Percentiles rank a stretch among this genome's conserved stretches.
These are phyloP conservation scores for Fraxinus velutina DNA, from an alignment of 305 asterid species.

Conservation along the genomic window DNA sequence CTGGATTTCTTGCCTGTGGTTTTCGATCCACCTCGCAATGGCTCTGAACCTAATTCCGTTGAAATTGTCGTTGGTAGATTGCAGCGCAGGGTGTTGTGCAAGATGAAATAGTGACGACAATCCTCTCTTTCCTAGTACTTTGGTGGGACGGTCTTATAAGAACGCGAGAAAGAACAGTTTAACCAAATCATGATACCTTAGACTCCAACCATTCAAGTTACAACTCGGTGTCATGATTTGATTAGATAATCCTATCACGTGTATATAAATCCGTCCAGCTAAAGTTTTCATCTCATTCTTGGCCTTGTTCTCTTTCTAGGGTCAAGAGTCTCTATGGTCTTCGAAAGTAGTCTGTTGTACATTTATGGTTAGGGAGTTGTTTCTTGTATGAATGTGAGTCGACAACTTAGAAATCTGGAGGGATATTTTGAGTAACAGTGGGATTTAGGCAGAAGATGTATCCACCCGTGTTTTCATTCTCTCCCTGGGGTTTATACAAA, in stretches of 20 bases:
- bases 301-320: not conserved
- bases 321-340: not conserved
- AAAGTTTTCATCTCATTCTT: not conserved
- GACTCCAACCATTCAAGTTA: not conserved
- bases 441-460: not conserved
- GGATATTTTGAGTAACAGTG: not conserved
- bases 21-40: conserved; percentile 48
- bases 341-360: not conserved
- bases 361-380: not conserved
- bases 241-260: not conserved
- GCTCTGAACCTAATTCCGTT: conserved; percentile 19
- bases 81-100: not conserved
- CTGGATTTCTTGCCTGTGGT: conserved; percentile 44
- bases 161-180: not conserved
- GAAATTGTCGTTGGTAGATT: conserved; percentile 21
- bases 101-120: not conserved
- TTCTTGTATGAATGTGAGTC: not conserved
- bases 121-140: not conserved
- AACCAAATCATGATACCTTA: not conserved
- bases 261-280: not conserved
- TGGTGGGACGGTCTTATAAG: not conserved
- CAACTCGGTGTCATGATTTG: not conserved
- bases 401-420: too few relatives aligned
- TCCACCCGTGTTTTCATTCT: conserved; percentile 36
- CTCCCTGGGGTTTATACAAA: conserved; percentile 26